phyloP scores from a whole-genome alignment of 257 asterid genomes.

The Haberlea rhodopensis region DNA sequence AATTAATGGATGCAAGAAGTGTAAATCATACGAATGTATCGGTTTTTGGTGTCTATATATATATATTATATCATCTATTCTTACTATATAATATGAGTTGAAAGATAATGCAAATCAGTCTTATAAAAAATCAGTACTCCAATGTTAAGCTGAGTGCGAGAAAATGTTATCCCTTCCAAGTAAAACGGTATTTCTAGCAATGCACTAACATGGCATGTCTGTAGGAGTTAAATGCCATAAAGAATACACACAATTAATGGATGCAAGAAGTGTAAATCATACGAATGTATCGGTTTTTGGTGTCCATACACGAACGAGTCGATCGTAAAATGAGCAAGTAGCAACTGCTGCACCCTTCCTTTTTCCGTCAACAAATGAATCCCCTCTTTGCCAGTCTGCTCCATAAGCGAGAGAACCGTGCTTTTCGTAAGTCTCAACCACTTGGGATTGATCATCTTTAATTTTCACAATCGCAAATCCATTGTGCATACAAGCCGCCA shows the following conservation, averaged over 20 bases:
- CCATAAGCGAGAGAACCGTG: slow-evolving; percentile 94
- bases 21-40: slow-evolving; percentile 30
- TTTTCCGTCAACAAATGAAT: slow-evolving; percentile 25
- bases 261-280: neutral
- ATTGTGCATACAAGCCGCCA: slow-evolving; percentile 92
- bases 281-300: slow-evolving; percentile 43
- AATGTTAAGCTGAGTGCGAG: neutral
- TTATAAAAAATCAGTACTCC: too few species aligned
- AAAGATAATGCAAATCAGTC: too few species aligned
- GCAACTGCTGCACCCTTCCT: slow-evolving; percentile 49
- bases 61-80: too few species aligned
- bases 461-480: slow-evolving; percentile 69
- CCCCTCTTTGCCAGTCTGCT: slow-evolving; percentile 90
- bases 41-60: slow-evolving; percentile 51
- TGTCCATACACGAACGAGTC: slow-evolving; percentile 66
- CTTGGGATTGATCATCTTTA: slow-evolving; percentile 37
- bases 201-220: neutral
- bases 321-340: slow-evolving; percentile 91
- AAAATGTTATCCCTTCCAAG: neutral
- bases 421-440: slow-evolving; percentile 50
- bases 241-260: neutral
- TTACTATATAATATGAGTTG: too few species aligned
- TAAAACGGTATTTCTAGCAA: neutral
- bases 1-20: neutral
- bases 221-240: neutral